These are phyloP conservation scores for Chloris gayana DNA, from an alignment of 176 grass and related monocot species.

Conservation along the genomic window DNA sequence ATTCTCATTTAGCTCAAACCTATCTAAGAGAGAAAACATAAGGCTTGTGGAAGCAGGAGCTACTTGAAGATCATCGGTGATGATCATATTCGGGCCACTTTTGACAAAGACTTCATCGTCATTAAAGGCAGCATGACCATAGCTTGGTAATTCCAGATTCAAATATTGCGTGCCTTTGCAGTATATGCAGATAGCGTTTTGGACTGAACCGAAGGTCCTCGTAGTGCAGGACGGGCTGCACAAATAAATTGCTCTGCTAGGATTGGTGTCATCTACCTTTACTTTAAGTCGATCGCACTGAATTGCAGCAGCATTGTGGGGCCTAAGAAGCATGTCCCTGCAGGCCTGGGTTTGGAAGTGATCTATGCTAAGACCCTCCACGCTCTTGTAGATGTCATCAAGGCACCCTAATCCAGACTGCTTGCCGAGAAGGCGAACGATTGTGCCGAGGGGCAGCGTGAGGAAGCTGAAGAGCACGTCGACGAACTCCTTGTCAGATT, in stretches of 20 bases:
- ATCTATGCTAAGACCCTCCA: constrained; percentile 17
- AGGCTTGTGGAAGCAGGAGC: not conserved
- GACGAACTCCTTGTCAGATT: constrained; percentile 50
- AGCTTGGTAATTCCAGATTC: not conserved
- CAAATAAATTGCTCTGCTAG: not conserved
- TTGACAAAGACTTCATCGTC: not conserved
- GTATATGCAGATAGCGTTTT: not conserved
- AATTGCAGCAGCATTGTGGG: not conserved
- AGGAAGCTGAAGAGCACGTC: constrained; percentile 66
- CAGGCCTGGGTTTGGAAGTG: constrained; percentile 25
- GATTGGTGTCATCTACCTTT: not conserved
- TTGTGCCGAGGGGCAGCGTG: constrained; percentile 46
- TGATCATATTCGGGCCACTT: not conserved
- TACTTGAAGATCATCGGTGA: constrained; percentile 10
- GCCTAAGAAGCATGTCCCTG: constrained; percentile 44
- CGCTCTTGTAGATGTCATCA: constrained; percentile 29
- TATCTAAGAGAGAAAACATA: not conserved
- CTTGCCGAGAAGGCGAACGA: constrained; percentile 40
- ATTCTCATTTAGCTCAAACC: not conserved
- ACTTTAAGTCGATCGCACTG: not conserved
- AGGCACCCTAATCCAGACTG: constrained; percentile 28
- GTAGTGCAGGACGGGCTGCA: not conserved
- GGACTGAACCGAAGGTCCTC: not conserved
- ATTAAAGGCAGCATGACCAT: too few species aligned
- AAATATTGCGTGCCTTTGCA: not conserved